phyloP scores from a whole-genome alignment of 371 early-diverging fungal species.

The Mortierella sp. region DNA sequence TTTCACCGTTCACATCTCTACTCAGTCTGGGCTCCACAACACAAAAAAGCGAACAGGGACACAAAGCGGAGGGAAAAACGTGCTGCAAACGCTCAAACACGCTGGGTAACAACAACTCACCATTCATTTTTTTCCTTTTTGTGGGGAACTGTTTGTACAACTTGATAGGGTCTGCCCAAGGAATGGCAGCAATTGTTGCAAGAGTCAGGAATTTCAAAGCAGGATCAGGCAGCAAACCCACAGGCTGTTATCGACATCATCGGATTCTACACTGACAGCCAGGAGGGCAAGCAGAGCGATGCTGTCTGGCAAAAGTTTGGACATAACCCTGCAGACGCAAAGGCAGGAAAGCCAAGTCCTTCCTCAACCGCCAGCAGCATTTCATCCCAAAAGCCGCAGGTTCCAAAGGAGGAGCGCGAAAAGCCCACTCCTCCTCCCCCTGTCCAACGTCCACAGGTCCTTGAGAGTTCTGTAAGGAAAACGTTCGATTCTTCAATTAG shows the following conservation, averaged over 20 bases:
- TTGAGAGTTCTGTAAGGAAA: slow-evolving; percentile 16
- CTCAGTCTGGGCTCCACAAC: slow-evolving; percentile 7
- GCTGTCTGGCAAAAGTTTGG: slow-evolving; percentile 94
- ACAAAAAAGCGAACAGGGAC: neutral
- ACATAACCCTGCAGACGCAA: slow-evolving; percentile 63
- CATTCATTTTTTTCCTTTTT: slow-evolving; percentile 1
- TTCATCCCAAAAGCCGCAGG: neutral
- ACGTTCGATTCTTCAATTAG: slow-evolving; percentile 9
- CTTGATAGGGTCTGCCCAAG: slow-evolving; percentile 88
- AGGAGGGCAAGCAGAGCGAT: slow-evolving; percentile 73
- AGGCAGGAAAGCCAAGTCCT: slow-evolving; percentile 40
- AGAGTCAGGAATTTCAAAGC: slow-evolving; percentile 94
- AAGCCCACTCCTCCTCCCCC: slow-evolving; percentile 33
- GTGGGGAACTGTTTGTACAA: slow-evolving; percentile 7
- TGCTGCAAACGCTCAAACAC: neutral
- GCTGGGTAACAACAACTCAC: neutral
- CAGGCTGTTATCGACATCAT: slow-evolving; percentile 97
- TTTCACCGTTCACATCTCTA: slow-evolving; percentile 6
- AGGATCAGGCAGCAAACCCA: slow-evolving; percentile 95
- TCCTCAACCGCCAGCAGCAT: slow-evolving; percentile 16
- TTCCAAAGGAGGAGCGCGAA: slow-evolving; percentile 2
- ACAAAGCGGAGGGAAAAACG: neutral
- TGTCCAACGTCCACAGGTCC: slow-evolving; percentile 25
- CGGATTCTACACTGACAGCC: slow-evolving; percentile 89
- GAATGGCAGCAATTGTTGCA: slow-evolving; percentile 94